Base-by-base conservation (phyloP, 176 grass and related monocot species). In the Metroxylon sagu region DNA sequence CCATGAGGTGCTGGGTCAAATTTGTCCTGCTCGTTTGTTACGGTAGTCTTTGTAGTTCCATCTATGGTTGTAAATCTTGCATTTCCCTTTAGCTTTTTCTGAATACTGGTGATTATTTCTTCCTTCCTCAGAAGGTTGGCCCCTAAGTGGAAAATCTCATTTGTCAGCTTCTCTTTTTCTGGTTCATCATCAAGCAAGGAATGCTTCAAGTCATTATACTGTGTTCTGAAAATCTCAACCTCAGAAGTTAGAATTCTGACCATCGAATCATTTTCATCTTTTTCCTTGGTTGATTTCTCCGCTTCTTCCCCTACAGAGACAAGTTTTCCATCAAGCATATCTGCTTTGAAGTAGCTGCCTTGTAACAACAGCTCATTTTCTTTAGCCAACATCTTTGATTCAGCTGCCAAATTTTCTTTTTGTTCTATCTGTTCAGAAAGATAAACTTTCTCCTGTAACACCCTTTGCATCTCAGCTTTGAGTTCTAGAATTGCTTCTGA, bases 131-230 rank as follows among this genome's bases (percentile, higher is more conserved):
- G 74, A 79, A 87, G 79, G 52, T 75, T 49, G 56, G 74, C 75
- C 64, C 79, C 66, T 25, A 87, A 62, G 25, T 87, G 77, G 55
- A 87, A 62, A 57, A 87, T 66, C 62, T 79, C 74, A 52, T 71
- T 82, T 25, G 77, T 74, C 54, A 85, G 74, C 58, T 68, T 88
- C 56, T 81, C 65, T 63, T 89, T 88, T 79, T 95, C 85, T 39
- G 72, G 76, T 60, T 85, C 69, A 14, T 85, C 82, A 66, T 77
- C 74, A n/a, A 81, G 89, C 61, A 95, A 15, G 19, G 67, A 75
- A 6, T 17, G 67, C 26, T 95, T 81, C 39, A 82, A 61, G 31
- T 80, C 62, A 28, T 77, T 70, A 23, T 81, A 81, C 59, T 80
- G 71, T 26, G 82, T 70, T 75, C 81, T 82, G 25, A 80, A 50